These are phyloP conservation scores for Mycena rosella DNA, from an alignment of 768 basidiomycete species.

Conservation along the genomic window DNA sequence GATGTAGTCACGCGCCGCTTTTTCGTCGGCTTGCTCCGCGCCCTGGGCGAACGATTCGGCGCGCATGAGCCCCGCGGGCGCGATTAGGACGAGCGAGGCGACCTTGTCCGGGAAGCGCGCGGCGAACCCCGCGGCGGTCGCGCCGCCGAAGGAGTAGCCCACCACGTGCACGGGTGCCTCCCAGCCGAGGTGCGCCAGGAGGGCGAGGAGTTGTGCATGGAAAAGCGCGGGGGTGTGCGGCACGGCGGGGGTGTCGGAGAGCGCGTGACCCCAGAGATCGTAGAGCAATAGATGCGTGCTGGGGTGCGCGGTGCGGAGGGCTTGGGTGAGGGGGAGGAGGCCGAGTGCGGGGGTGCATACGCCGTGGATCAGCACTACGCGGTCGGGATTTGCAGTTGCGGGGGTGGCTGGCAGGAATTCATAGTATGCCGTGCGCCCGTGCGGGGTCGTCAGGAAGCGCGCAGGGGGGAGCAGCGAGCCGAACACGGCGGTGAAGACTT, in stretches of 20 bases:
- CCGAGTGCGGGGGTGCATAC: not conserved
- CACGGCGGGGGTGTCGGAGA: not conserved
- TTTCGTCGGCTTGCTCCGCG: too few species aligned
- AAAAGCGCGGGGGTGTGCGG: conserved; percentile 2
- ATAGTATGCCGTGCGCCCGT: not conserved
- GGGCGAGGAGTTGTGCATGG: not conserved
- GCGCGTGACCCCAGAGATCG: not conserved
- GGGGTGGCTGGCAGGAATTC: not conserved
- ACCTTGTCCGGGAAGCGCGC: conserved; percentile 1
- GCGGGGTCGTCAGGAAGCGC: too few species aligned
- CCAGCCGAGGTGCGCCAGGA: not conserved
- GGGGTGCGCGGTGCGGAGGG: too few species aligned
- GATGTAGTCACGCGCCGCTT: too few species aligned
- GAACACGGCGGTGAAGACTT: too few species aligned
- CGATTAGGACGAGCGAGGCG: not conserved
- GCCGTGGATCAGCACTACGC: not conserved
- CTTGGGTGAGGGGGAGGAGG: too few species aligned
- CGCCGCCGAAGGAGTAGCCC: conserved; percentile 6
- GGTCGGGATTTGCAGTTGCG: too few species aligned
- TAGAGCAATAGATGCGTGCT: too few species aligned
- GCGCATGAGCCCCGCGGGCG: conserved; percentile 2
- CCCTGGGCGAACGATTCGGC: too few species aligned
- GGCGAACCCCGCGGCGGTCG: too few species aligned
- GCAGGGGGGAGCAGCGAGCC: too few species aligned
- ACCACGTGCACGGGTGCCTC: not conserved